phyloP scores from a whole-genome alignment of 345 rosid genomes.

The Citrus mangshanensis region DNA sequence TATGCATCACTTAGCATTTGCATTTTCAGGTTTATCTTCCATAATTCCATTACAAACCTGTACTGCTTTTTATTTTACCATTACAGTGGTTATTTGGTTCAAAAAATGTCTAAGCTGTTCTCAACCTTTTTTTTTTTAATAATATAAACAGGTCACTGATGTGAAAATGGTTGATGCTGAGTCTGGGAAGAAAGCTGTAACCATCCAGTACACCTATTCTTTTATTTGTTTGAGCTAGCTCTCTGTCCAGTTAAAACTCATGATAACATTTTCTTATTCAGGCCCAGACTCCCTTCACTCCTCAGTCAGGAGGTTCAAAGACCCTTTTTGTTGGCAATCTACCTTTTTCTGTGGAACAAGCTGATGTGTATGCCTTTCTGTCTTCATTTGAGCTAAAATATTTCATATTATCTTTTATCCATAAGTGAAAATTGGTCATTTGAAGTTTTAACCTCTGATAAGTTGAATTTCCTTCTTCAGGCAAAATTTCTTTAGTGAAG shows the following conservation, averaged over 20 bases:
- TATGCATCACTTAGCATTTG: background rate
- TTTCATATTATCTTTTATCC: background rate
- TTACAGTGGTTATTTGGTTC: background rate
- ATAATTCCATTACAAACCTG: background rate
- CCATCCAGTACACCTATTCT: background rate
- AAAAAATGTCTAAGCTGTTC: background rate
- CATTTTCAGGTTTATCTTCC: background rate
- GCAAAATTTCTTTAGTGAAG: constrained; percentile 62
- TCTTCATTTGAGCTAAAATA: background rate
- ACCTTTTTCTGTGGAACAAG: constrained; percentile 46
- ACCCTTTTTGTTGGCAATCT: constrained; percentile 73
- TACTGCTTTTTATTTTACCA: background rate
- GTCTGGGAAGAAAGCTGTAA: constrained; percentile 43
- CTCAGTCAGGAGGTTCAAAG: constrained; percentile 50
- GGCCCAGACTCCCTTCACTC: constrained; percentile 66
- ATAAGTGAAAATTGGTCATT: background rate
- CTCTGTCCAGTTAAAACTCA: background rate
- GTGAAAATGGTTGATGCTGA: constrained; percentile 61
- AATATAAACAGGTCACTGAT: constrained; percentile 42
- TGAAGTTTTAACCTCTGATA: background rate
- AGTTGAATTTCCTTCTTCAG: constrained; percentile 33
- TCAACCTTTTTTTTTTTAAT: background rate
- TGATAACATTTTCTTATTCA: constrained; percentile 24
- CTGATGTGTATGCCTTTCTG: constrained; percentile 58
- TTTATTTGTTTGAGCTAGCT: background rate